Evolutionary conservation across 257 asterid genomes (phyloP).

Genomic region (Voacanga thouarsii): DNA sequence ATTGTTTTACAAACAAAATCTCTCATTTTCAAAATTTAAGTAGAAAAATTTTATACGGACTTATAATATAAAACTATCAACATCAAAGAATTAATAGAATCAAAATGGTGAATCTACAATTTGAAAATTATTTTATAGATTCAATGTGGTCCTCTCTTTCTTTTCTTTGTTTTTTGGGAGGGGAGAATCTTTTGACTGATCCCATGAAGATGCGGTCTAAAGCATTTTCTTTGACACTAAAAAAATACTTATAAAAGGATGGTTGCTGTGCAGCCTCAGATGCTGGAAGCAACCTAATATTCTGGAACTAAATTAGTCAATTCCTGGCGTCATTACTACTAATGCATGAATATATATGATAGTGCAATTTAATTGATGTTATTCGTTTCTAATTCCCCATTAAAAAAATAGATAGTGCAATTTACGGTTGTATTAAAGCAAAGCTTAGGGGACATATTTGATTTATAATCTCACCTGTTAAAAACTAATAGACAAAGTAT

Average conservation of each 20-base stretch:
- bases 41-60: too few species aligned
- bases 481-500: too few species aligned
- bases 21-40: too few species aligned
- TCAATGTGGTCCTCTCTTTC: background rate
- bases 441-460: too few species aligned
- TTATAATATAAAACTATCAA: background rate
- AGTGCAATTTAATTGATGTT: too few species aligned
- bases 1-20: too few species aligned
- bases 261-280: background rate
- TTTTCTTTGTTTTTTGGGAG: too few species aligned
- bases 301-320: background rate
- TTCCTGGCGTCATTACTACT: background rate
- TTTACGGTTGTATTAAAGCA: too few species aligned
- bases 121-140: too few species aligned
- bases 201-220: background rate
- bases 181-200: slow-evolving; percentile 4
- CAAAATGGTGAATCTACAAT: background rate
- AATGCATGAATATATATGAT: background rate
- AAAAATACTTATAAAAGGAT: background rate
- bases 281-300: background rate
- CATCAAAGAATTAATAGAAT: background rate
- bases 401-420: background rate
- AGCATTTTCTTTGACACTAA: background rate
- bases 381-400: too few species aligned
- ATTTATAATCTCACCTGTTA: too few species aligned